Evolutionary conservation across 2,329 filamentous ascomycete species (phyloP), one percentile per base, ranked within the genome.

Genomic region (Neobulgaria alba): DNA sequence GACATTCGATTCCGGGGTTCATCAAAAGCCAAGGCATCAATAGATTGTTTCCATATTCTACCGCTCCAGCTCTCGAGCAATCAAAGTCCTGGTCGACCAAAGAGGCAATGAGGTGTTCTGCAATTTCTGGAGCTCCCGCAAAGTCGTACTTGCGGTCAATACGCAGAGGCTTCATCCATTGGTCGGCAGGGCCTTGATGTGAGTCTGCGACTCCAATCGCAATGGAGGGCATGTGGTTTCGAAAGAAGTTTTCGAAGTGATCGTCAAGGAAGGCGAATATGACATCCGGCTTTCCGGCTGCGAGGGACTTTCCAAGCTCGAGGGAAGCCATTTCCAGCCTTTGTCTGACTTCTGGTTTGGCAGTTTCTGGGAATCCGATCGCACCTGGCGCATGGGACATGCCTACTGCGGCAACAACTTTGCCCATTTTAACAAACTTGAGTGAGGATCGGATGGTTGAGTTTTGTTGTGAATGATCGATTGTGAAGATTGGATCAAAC

Each of bases 251-350:
- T 36, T 57, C 53, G 40, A 57, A 59, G 38, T 59, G 52, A 38
- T 57, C 54, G 36, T 59, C 54, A 2, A 59, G 53, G 36, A 58
- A 59, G 12, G 55, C 56, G 40, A 58, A 54, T 36, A 59, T 58
- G 29, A 57, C 47, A 42, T 58, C 49, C 2, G 54, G 55, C 37
- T 55, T 50, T 5, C 55, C 52, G n/a, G 48, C 46, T 29, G 50
- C 50, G 12, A 58, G 46, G 2, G 50, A 53, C 18, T 55, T 50
- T 19, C 53, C 56, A 8, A 58, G 51, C 21, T 50, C 51, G 14
- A 45, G 44, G 3, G 54, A 54, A n/a, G 56, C 55, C 10, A 42
- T 48, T 41, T 58, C 54, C 8, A 54, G 54, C 21, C 50, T 49
- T 19, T 40, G 41, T 9, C 56, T 46, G 12, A 49, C 49, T n/a